Base-by-base conservation (phyloP, 352 stramenopile species). In the Phytophthora cactorum region DNA sequence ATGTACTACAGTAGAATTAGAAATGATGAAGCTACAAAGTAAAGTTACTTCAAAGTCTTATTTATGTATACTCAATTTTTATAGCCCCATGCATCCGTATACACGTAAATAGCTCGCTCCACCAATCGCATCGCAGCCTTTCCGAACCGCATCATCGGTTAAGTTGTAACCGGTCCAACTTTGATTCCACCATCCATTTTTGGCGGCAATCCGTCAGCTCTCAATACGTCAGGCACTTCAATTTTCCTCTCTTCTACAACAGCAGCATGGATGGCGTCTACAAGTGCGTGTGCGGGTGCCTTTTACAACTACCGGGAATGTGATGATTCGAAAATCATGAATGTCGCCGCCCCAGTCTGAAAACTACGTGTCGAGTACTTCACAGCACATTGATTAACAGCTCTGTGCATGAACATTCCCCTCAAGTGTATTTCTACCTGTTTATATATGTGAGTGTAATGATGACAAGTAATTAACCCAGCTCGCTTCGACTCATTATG, bases 311-410 rank as follows among this genome's bases (percentile, higher is more conserved):
- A 41, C n/a, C 28, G 9, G 81, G 78, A 93, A 91, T 88, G 86
- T 91, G 71, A 84, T 95, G 86, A 95, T 95, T 95, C 80, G 66
- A 75, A 77, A 85, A 73, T 70, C 82, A 84, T 89, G 84, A 89
- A 92, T 95, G 86, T 95, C 86, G 86, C 86, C 86, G 86, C 86
- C 86, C 86, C 86, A 95, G 84, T 70, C 86, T 93, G 86, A 91
- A 91, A 66, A 74, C 25, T 53, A 54, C 45, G 82, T 92, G 86
- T 93, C 88, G 86, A 95, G 86, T 82, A 82, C 86, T 93, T 93
- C 77, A 76, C 32, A 51, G 76, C 62, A 82, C 79, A 77, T 82
- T 76, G 86, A 83, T 78, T 93, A 93, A 93, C 85, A 95, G 86
- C 72, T 82, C 74, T 74, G 70, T 86, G 78, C 74, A 89, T 95